phyloP scores from a whole-genome alignment of 352 stramenopile species.

The Phytopythium vexans region DNA sequence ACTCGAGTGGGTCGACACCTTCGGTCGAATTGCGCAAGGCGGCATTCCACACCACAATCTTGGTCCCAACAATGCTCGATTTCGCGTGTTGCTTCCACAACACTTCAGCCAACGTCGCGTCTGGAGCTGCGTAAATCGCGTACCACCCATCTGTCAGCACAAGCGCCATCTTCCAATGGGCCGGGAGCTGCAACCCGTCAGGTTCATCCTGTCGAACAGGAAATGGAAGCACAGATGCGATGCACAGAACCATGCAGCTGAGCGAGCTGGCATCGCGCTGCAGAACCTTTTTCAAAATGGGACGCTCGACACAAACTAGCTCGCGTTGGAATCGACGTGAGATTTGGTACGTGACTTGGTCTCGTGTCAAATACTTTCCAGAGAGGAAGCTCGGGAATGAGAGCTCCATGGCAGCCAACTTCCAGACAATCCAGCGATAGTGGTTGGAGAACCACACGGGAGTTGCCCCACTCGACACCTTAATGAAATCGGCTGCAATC shows the following conservation, averaged over 20 bases:
- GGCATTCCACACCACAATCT: constrained; percentile 69
- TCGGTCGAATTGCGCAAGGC: constrained; percentile 57
- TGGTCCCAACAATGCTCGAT: constrained; percentile 44
- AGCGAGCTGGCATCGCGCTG: constrained; percentile 58
- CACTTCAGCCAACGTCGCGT: constrained; percentile 28
- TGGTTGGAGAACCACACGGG: constrained; percentile 68
- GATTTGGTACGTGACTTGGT: constrained; percentile 58
- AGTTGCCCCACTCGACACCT: constrained; percentile 27
- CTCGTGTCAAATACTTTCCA: constrained; percentile 52
- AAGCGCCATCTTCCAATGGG: constrained; percentile 51
- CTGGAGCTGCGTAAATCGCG: constrained; percentile 54
- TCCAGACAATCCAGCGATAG: constrained; percentile 75
- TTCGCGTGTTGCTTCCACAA: constrained; percentile 47
- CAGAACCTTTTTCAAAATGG: constrained; percentile 67
- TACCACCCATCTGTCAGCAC: constrained; percentile 80
- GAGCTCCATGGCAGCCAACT: constrained; percentile 55
- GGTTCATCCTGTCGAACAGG: constrained; percentile 9
- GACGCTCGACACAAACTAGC: constrained; percentile 41
- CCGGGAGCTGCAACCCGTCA: constrained; percentile 18
- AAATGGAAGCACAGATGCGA: constrained; percentile 52
- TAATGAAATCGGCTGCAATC: constrained; percentile 19
- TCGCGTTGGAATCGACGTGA: constrained; percentile 50
- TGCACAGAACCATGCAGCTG: constrained; percentile 64
- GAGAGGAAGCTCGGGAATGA: constrained; percentile 45
- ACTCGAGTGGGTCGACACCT: constrained; percentile 67